Conservation (phyloP, 495 filamentous ascomycete genomes). For the Neurospora sublineolata region DNA sequence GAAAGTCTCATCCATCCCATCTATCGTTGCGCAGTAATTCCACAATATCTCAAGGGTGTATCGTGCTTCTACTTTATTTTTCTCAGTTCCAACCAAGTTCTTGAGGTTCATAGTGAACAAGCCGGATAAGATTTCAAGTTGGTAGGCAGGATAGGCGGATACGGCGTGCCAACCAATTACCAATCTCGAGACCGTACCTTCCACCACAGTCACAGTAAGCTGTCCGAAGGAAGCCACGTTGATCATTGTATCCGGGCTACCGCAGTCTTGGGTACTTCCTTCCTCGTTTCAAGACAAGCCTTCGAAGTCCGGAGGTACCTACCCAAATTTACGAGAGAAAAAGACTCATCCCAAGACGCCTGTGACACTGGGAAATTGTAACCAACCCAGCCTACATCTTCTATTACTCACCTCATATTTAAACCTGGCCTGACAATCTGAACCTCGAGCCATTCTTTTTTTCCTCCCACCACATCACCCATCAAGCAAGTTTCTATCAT, state of each 20-base stretch:
- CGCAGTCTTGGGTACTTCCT: not conserved
- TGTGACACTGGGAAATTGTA: not conserved
- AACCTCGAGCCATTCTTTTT: not conserved
- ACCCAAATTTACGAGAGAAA: too few relatives aligned
- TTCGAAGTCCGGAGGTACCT: too few relatives aligned
- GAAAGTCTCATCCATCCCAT: too few relatives aligned
- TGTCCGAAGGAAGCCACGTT: not conserved
- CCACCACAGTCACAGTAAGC: not conserved
- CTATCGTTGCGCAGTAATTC: not conserved
- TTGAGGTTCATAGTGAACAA: too few relatives aligned
- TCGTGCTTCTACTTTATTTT: too few relatives aligned
- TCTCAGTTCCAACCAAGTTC: too few relatives aligned
- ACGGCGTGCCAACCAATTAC: not conserved
- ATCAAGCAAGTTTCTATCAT: not conserved
- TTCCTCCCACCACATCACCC: not conserved
- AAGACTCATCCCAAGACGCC: not conserved
- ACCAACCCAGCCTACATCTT: not conserved
- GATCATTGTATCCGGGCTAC: not conserved
- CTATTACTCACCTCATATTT: not conserved
- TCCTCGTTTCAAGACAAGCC: not conserved
- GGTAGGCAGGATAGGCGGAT: too few relatives aligned
- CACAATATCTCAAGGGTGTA: not conserved
- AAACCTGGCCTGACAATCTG: not conserved
- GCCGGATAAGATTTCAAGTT: too few relatives aligned
- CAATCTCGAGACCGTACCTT: not conserved